Percentiles rank a stretch among this genome's conserved stretches.
Conservation (phyloP, 2,329 filamentous ascomycete genomes). For the Dendryphion nanum region DNA sequence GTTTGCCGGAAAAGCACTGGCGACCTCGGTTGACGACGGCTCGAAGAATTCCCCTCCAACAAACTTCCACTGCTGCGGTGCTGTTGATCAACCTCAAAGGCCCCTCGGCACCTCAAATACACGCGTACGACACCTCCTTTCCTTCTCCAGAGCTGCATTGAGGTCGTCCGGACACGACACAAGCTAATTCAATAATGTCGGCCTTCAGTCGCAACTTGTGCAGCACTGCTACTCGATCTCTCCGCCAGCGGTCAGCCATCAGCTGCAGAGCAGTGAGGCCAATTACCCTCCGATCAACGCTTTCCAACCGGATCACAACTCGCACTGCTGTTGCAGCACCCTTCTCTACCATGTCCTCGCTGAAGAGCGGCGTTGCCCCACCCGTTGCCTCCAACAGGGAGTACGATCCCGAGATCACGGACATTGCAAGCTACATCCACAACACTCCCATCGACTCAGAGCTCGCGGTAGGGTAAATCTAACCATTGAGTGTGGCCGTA, state of each 20-base stretch:
- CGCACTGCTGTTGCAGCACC: constrained; percentile 23
- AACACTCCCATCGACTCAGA: constrained; percentile 88
- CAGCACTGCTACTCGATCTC: constrained; percentile 37
- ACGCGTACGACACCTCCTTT: constrained; percentile 35
- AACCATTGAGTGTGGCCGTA: background rate
- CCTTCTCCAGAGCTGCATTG: constrained; percentile 29
- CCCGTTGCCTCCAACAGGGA: constrained; percentile 41
- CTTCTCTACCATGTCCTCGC: constrained; percentile 39
- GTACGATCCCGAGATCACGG: constrained; percentile 90
- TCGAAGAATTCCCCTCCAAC: constrained; percentile 21
- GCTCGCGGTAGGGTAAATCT: constrained; percentile 68
- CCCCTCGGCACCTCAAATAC: constrained; percentile 17
- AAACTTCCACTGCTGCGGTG: constrained; percentile 11
- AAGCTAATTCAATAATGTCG: constrained; percentile 42
- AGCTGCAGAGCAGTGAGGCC: constrained; percentile 36
- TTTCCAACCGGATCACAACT: constrained; percentile 19
- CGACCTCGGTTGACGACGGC: constrained; percentile 34
- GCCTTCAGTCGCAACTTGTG: constrained; percentile 43
- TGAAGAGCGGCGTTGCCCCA: constrained; percentile 35
- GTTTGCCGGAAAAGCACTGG: constrained; percentile 7
- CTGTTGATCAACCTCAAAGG: constrained; percentile 14
- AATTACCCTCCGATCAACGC: constrained; percentile 31
- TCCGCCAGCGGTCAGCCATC: constrained; percentile 34
- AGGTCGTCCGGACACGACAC: constrained; percentile 28
- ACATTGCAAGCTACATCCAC: constrained; percentile 94